Base-by-base conservation (phyloP, 1,284 basidiomycete species). In the Pisolithus thermaeus region DNA sequence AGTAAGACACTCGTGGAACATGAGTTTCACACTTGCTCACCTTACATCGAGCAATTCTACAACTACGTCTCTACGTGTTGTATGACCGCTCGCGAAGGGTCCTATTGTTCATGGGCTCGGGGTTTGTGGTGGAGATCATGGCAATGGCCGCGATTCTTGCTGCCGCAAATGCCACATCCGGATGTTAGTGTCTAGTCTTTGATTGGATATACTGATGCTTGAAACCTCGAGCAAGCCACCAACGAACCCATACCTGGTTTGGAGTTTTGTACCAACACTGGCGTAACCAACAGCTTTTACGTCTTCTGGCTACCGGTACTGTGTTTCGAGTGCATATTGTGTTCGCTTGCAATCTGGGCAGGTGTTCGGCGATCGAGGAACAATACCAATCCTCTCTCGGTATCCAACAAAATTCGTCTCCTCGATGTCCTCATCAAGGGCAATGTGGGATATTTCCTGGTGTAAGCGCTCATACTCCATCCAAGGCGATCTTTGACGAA, bases 11-110 rank as follows among this genome's bases (percentile, higher is more conserved):
- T 36, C 20, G 22, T 46, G 11, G 22, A 46, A 32, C 3, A 3
- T 22, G 30, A 23, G 6, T 12, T 14, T 5, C 4, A 4, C 9
- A 22, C 6, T 32, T 9, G 7, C 20, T 46, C 22, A 27, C 23
- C 9, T 30, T 47, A 11, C 7, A 5, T 3, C 27, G n/a, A 53
- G 52, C 37, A 14, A 51, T 53, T 20, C 25, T 56, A 7, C 52
- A 51, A 28, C 47, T 56, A 37, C 49, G 52, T 12, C 23, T 53
- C 25, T 53, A 56, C 28, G 55, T 49, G 41, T 45, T 56, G 49
- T 56, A 46, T 30, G 28, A 35, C n/a, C 28, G 40, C 30, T 53
- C 46, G 22, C 47, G 35, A 27, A 51, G 23, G 22, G 36, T 51
- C 22, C 22, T 51, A 14, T 23, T 46, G 16, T 11, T 41, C 16